Evolutionary conservation across 306 rosid species (phyloP), one percentile per base, ranked within the genome.

Genomic region (Vicia villosa): DNA sequence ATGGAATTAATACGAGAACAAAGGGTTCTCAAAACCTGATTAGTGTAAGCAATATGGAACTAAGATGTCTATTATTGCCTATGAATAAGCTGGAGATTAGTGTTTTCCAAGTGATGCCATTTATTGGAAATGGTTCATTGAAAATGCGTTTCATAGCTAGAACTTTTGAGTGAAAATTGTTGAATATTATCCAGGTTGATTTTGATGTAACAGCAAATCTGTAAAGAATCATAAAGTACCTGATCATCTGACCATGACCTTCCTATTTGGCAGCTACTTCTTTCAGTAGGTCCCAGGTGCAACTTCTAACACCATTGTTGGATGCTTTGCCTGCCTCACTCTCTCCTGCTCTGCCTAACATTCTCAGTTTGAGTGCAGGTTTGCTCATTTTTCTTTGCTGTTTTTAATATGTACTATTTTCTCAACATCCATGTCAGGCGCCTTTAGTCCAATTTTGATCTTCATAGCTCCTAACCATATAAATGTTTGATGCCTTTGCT

Each of bases 181-280:
- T 9, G 4, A 49, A 19, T 5, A 10, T 10, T 59, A 58, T 32
- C 66, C 41, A 47, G 47, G 32, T 80, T 40, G 58, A 64, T 75
- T 69, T 63, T 50, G 30, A 21, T 67, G 55, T 79, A 62, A 79
- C 10, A 34, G 14, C 7, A 24, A 63, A 37, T 50, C 57, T 62
- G 47, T 61, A 38, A 66, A 47, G 57, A 56, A 8, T 8, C 55
- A 41, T 52, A 36, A 51, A 42, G 28, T 60, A 69, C 55, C 30
- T 59, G 34, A 73, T 47, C n/a, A n/a, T n/a, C 69, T 66, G 38
- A 73, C 75, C 52, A 4, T 43, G 72, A 28, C 46, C 66, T 45
- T 41, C 49, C 89, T 68, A 73, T 73, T 74, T 65, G 66, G 80
- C 78, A 94, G 97, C 89, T 73, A 88, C 97, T 16, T 91, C 91